phyloP scores from a whole-genome alignment of 2,329 filamentous ascomycete species.

The Arthroderma uncinatum region DNA sequence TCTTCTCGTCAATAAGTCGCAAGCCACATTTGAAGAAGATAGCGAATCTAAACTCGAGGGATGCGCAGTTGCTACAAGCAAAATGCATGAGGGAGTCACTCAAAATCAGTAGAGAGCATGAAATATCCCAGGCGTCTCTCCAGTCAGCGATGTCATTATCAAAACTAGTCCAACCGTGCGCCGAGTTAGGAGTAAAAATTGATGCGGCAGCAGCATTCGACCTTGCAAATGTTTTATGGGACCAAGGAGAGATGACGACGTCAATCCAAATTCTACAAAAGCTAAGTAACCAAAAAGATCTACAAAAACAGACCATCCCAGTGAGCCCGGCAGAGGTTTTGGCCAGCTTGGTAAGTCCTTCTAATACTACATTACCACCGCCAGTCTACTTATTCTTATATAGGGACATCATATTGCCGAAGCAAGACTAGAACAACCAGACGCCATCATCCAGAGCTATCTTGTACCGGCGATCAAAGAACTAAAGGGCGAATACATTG shows the following conservation, averaged over 20 bases:
- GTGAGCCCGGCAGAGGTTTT: constrained; percentile 69
- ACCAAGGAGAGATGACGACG: constrained; percentile 76
- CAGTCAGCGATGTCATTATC: constrained; percentile 76
- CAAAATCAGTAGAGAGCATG: constrained; percentile 64
- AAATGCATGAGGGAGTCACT: constrained; percentile 67
- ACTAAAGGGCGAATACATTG: constrained; percentile 55
- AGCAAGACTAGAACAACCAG: constrained; percentile 80
- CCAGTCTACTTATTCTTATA: neutral
- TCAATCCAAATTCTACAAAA: constrained; percentile 82
- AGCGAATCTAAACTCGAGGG: constrained; percentile 49
- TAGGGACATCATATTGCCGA: constrained; percentile 77
- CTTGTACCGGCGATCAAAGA: constrained; percentile 74
- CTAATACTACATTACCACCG: neutral
- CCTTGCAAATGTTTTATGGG: constrained; percentile 82
- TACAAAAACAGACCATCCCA: constrained; percentile 58
- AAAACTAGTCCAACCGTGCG: constrained; percentile 60
- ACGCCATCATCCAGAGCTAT: constrained; percentile 78
- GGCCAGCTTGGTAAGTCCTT: constrained; percentile 57
- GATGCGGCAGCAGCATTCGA: constrained; percentile 70
- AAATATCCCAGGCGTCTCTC: constrained; percentile 73
- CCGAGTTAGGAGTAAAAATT: constrained; percentile 60
- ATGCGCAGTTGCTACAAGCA: constrained; percentile 61
- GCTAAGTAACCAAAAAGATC: constrained; percentile 50
- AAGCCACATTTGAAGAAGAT: constrained; percentile 52
- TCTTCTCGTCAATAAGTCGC: constrained; percentile 67